phyloP scores from a whole-genome alignment of 495 filamentous ascomycete species.

The Geoglossum glabrum region DNA sequence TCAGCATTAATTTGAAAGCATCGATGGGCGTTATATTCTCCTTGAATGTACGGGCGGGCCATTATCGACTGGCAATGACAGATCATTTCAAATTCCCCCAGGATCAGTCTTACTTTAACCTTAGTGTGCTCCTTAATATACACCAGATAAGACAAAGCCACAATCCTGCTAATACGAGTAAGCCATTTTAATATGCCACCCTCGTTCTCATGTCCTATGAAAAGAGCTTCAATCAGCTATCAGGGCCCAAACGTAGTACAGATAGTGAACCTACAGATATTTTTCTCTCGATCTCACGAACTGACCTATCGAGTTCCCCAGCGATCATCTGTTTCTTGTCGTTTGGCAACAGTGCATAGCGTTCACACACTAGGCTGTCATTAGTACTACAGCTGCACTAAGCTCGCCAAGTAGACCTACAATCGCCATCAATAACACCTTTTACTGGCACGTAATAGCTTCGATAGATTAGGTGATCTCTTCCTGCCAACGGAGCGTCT shows the following conservation, averaged over 20 bases:
- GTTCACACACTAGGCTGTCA: constrained; percentile 47
- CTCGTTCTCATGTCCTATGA: constrained; percentile 66
- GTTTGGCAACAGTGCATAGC: constrained; percentile 57
- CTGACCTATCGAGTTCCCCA: constrained; percentile 71
- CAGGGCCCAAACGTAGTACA: not conserved
- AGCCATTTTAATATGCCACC: constrained; percentile 46
- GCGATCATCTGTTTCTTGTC: constrained; percentile 92
- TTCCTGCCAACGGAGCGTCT: constrained; percentile 67
- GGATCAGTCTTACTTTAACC: not conserved
- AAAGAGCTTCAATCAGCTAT: not conserved
- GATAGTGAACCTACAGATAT: constrained; percentile 37
- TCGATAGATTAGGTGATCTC: constrained; percentile 87
- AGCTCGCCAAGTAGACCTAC: constrained; percentile 6
- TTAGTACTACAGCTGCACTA: not conserved
- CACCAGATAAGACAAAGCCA: not conserved
- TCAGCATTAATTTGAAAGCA: not conserved
- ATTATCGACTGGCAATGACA: not conserved
- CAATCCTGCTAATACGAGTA: not conserved
- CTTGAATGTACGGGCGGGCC: not conserved
- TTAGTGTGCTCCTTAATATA: not conserved
- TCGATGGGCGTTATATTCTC: not conserved
- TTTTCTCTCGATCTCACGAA: constrained; percentile 85
- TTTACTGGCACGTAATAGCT: constrained; percentile 96
- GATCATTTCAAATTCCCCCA: not conserved
- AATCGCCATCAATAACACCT: constrained; percentile 90